Base-by-base conservation (phyloP, 2,329 filamentous ascomycete genomes). In the Sporothrix dimorphospora region DNA sequence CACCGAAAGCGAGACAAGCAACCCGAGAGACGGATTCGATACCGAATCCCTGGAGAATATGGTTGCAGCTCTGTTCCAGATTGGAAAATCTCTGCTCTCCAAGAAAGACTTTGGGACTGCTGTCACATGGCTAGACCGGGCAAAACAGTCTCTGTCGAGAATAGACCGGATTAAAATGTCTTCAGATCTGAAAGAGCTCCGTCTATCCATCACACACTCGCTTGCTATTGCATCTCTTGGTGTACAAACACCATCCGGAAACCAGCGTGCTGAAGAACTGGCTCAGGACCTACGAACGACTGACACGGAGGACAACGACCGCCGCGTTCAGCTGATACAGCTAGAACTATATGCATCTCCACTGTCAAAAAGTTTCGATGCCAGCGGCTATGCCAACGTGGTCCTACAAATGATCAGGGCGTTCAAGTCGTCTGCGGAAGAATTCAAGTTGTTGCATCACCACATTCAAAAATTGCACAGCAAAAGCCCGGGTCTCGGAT, bases 61-160 rank as follows among this genome's bases (percentile, higher is more conserved):
- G 57, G 86, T 90, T 4, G 90, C 94, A 76, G 82, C 91, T 1
- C 83, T 94, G 8, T 92, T 90, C 74, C 89, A 91, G 73, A 92
- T 97, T 53, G 94, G 94, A 3, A 89, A 86, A 65, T 84, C 85
- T 16, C 80, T 91, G 16, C 79, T 88, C 2, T 38, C 78, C 3
- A 87, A 85, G 69, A 81, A 84, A 8, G 84, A 91, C 69, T 85
- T 85, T 74, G 76, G 81, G 0, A 78, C 85, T 59, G 91, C 93
- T 0, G 79, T 86, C 1, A 89, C 87, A 76, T 98, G 95, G 96
- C 82, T 97, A 0, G 86, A 90, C 71, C 86, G 92, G 75, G 90
- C 92, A 2, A 84, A 88, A 66, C 82, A 89, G 12, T 77, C 90
- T 38, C 82, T 94, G 34, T 85, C 86, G 68, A 77, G 78, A 24